Percentiles rank a stretch among this genome's conserved stretches.
Evolutionary conservation across 345 rosid species (phyloP).

Genomic region (Sonneratia caseolaris): DNA sequence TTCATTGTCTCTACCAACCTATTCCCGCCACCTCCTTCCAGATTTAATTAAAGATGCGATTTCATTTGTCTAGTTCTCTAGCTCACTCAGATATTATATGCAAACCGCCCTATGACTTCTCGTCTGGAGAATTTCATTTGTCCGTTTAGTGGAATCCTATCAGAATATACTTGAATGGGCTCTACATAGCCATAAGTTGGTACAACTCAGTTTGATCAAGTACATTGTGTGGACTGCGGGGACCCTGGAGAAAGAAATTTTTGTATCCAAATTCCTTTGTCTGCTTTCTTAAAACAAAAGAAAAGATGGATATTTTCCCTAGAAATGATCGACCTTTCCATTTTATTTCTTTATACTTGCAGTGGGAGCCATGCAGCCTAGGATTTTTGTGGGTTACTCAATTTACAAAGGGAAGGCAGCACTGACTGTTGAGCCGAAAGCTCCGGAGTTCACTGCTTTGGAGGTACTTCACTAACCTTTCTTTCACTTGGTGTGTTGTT

Average conservation of each 20-base stretch:
- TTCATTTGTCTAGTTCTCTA: neutral
- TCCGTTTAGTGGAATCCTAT: neutral
- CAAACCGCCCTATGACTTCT: neutral
- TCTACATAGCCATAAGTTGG: neutral
- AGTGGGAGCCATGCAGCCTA: slow-evolving; percentile 41
- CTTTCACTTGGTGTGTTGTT: neutral
- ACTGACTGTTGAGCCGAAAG: slow-evolving; percentile 66
- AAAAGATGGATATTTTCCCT: neutral
- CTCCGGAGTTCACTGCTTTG: slow-evolving; percentile 68
- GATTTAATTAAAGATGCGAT: neutral
- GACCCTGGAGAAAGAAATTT: neutral
- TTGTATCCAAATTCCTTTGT: neutral
- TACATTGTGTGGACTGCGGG: neutral
- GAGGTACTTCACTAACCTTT: slow-evolving; percentile 30
- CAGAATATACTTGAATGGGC: neutral
- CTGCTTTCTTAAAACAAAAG: neutral
- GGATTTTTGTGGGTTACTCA: slow-evolving; percentile 66
- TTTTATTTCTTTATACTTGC: neutral
- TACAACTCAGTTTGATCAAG: neutral
- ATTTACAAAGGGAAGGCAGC: slow-evolving; percentile 97
- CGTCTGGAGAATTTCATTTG: neutral
- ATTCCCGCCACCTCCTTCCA: no score
- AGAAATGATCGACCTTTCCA: no score
- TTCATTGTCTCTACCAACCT: no score
- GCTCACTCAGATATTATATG: neutral